Percentiles rank a stretch among this genome's conserved stretches.
Conservation (phyloP, 805 yeast species). For the Saturnispora dispora region DNA sequence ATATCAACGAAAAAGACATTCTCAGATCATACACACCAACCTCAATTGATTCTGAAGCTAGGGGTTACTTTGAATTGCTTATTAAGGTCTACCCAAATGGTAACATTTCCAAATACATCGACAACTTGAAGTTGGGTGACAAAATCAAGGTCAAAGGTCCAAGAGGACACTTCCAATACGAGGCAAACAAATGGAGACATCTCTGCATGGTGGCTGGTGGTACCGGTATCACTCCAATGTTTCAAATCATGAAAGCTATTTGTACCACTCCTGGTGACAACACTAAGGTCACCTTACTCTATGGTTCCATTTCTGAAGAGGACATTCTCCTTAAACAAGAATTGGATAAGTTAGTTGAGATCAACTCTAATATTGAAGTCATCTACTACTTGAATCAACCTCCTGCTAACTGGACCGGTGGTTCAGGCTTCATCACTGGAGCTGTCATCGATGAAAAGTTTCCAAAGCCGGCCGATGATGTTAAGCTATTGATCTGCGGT, state of each 20-base stretch:
- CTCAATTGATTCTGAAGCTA: constrained; percentile 60
- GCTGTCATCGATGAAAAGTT: constrained; percentile 57
- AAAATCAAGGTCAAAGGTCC: constrained; percentile 78
- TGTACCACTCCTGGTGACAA: constrained; percentile 67
- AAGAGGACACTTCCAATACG: constrained; percentile 77
- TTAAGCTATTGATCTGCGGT: constrained; percentile 79
- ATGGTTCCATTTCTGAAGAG: constrained; percentile 70
- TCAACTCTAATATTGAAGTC: constrained; percentile 54
- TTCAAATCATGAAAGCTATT: constrained; percentile 79
- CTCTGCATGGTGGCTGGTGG: constrained; percentile 95
- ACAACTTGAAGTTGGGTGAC: constrained; percentile 70
- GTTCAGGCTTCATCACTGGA: constrained; percentile 70
- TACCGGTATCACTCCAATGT: constrained; percentile 95
- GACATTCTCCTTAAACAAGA: constrained; percentile 79
- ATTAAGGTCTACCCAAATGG: constrained; percentile 83
- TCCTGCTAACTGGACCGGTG: constrained; percentile 66
- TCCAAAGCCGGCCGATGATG: constrained; percentile 51
- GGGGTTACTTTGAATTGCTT: constrained; percentile 77
- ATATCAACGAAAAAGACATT: constrained; percentile 68
- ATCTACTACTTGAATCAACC: constrained; percentile 71
- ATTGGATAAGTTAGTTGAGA: constrained; percentile 53
- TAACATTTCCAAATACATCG: constrained; percentile 68
- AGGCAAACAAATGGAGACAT: constrained; percentile 63
- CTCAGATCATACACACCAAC: constrained; percentile 88
- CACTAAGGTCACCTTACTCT: constrained; percentile 65